Percentiles rank a stretch among this genome's conserved stretches.
Evolutionary conservation across 164 flowering plant genomes (phyloP).

Genomic region (Vitis vinifera): ASM3070453v1 NC_081807.1:5078501-5079000

Average conservation of each 20-base stretch:
- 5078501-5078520: conserved; percentile 62
- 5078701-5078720: conserved; percentile 67
- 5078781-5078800: conserved; percentile 57
- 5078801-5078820: conserved; percentile 55
- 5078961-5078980: conserved; percentile 88
- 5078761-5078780: conserved; percentile 56
- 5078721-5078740: conserved; percentile 52
- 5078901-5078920: conserved; percentile 71
- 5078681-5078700: conserved; percentile 79
- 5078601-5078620: conserved; percentile 88
- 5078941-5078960: conserved; percentile 55
- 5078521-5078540: conserved; percentile 58
- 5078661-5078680: conserved; percentile 55
- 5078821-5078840: conserved; percentile 56
- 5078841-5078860: conserved; percentile 40
- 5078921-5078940: conserved; percentile 83
- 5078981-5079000: conserved; percentile 51
- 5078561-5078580: conserved; percentile 46
- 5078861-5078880: conserved; percentile 57
- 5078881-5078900: conserved; percentile 69
- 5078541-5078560: conserved; percentile 61
- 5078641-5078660: conserved; percentile 45
- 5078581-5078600: conserved; percentile 77
- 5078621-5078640: conserved; percentile 74
- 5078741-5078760: conserved; percentile 59